Conservation (phyloP, 2,329 filamentous ascomycete species). For the Knoxdaviesia capensis region DNA sequence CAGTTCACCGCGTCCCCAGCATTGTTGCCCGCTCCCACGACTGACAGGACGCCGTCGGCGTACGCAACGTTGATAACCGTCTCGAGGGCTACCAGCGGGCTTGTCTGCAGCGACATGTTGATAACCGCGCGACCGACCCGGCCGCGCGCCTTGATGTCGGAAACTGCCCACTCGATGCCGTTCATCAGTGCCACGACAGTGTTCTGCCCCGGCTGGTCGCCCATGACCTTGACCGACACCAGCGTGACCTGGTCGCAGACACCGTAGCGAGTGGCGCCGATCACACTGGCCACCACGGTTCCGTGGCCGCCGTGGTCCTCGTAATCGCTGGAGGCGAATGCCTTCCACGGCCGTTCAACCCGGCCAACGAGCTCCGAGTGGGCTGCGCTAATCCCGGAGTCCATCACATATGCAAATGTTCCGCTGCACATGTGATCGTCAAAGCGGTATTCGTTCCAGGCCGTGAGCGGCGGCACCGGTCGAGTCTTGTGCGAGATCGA, state of each 20-base stretch:
- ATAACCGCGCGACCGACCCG: conserved; percentile 24
- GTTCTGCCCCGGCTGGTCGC: no score
- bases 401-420: conserved; percentile 30
- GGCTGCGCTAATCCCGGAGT: conserved; percentile 27
- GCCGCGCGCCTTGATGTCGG: conserved; percentile 20
- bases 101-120: conserved; percentile 33
- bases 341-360: conserved; percentile 17
- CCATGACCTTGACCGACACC: conserved; percentile 18
- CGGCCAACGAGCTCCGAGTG: conserved; percentile 25
- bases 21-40: conserved; percentile 34
- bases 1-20: conserved; percentile 15
- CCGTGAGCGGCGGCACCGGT: conserved; percentile 3
- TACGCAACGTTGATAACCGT: conserved; percentile 24
- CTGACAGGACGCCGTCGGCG: conserved; percentile 24
- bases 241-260: conserved; percentile 22
- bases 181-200: conserved; percentile 6
- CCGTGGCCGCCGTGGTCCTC: conserved; percentile 22
- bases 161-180: conserved; percentile 20
- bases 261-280: conserved; percentile 22
- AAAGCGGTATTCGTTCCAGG: conserved; percentile 18
- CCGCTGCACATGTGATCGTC: conserved; percentile 18
- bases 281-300: conserved; percentile 25
- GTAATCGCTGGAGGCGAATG: conserved; percentile 12
- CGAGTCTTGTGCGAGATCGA: conserved; percentile 19
- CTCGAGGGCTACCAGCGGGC: conserved; percentile 25